Conservation (phyloP, 768 basidiomycete species). For the Multifurca ochricompacta region DNA sequence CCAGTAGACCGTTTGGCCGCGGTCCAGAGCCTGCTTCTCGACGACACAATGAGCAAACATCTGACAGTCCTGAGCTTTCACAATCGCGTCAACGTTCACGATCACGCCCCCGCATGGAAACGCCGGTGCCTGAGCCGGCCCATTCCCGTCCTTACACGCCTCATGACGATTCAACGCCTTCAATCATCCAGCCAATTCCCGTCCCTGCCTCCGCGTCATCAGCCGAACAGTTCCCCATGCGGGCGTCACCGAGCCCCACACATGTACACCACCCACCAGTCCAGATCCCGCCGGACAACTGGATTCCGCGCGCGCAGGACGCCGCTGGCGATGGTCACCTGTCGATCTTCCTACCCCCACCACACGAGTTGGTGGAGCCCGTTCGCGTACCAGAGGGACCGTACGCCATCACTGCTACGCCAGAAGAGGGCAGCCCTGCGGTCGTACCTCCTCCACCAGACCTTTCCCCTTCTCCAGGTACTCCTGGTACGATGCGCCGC, state of each 20-base stretch:
- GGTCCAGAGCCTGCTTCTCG: conserved; percentile 3
- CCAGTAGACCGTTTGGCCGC: too few relatives aligned
- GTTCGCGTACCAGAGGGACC: conserved; percentile 6
- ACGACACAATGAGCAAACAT: not conserved
- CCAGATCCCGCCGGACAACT: conserved; percentile 18
- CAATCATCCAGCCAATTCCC: conserved; percentile 19
- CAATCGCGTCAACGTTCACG: conserved; percentile 9
- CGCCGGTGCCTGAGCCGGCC: conserved; percentile 3
- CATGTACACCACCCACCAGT: conserved; percentile 8
- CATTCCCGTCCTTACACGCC: conserved; percentile 18
- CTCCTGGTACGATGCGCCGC: conserved; percentile 1
- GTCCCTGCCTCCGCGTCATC: conserved; percentile 12
- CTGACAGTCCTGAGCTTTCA: not conserved
- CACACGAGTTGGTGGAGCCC: conserved; percentile 13
- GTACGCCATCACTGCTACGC: conserved; percentile 11
- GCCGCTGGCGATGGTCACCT: conserved; percentile 14
- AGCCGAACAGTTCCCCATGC: not conserved
- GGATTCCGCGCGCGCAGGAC: conserved; percentile 19
- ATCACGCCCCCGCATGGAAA: conserved; percentile 8
- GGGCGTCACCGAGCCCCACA: not conserved
- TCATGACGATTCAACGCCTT: conserved; percentile 15
- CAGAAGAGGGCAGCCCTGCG: conserved; percentile 16
- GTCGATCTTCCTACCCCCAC: conserved; percentile 19
- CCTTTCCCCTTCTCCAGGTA: not conserved
- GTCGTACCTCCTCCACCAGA: conserved; percentile 3